These are phyloP conservation scores for Colletotrichum tropicale DNA, from an alignment of 2,329 filamentous ascomycete genomes.

Conservation along the genomic window DNA sequence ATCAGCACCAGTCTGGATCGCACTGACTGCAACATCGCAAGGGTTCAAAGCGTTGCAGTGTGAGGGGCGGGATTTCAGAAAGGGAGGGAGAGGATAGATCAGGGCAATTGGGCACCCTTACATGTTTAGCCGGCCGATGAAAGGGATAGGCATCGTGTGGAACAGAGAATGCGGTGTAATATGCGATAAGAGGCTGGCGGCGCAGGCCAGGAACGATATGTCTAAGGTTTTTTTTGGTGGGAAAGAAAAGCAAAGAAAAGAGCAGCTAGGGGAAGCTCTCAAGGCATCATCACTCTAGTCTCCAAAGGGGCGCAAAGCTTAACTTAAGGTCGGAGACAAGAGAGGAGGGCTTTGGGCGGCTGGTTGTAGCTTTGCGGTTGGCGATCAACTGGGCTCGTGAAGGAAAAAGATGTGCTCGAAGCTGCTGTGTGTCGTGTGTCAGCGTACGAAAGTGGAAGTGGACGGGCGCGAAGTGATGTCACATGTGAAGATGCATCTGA, in stretches of 20 bases:
- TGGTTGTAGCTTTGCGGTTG: not conserved
- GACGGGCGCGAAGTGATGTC: conserved; percentile 18
- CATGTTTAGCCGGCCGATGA: conserved; percentile 57
- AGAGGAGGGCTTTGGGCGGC: not conserved
- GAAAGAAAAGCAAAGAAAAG: conserved; percentile 1
- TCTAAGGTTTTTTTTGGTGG: not conserved
- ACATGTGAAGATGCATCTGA: conserved; percentile 18
- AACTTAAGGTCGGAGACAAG: not conserved
- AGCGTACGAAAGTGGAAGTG: conserved; percentile 12
- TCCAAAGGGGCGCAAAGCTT: conserved; percentile 6
- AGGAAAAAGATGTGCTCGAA: not conserved
- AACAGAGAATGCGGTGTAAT: not conserved
- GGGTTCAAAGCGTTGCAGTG: conserved; percentile 11
- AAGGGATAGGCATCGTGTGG: conserved; percentile 53
- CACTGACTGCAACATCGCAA: conserved; percentile 12
- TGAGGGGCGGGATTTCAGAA: not conserved
- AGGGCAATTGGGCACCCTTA: conserved; percentile 34
- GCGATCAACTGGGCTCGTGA: not conserved
- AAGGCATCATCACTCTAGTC: conserved; percentile 7
- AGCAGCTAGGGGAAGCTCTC: not conserved
- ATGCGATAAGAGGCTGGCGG: not conserved
- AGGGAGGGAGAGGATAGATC: not conserved
- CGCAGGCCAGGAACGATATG: conserved; percentile 13
- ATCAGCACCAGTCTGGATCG: conserved; percentile 10
- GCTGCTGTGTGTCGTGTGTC: not conserved